Evolutionary conservation across 441 rosid species (phyloP).

Genomic region (Pelargonium australe): DNA sequence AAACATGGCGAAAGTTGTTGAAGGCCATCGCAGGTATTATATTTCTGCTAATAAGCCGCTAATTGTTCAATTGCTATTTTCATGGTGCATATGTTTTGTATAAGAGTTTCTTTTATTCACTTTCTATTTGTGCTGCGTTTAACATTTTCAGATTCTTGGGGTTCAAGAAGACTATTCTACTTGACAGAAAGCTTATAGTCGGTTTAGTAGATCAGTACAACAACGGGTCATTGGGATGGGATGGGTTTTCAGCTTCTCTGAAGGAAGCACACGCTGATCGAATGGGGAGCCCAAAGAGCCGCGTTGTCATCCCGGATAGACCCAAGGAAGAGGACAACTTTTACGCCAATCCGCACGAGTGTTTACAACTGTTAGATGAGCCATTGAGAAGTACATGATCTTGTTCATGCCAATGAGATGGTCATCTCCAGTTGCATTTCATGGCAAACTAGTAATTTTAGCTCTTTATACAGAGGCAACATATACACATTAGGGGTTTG

Average conservation of each 20-base stretch:
- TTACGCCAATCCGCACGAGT: conserved; percentile 65
- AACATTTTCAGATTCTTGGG: conserved; percentile 50
- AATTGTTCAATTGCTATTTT: neutral
- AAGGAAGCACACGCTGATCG: conserved; percentile 47
- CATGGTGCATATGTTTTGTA: neutral
- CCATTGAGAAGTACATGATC: conserved; percentile 44
- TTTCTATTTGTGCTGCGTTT: too few relatives aligned
- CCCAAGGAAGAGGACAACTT: conserved; percentile 76
- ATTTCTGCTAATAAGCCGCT: neutral
- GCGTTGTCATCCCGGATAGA: conserved; percentile 43
- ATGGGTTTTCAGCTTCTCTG: conserved; percentile 45
- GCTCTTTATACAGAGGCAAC: conserved; percentile 3
- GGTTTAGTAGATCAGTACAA: conserved; percentile 46
- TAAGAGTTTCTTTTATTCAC: too few relatives aligned
- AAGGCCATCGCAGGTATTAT: conserved; percentile 68
- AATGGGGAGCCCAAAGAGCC: conserved; percentile 56
- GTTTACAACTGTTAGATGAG: conserved; percentile 65
- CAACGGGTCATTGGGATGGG: conserved; percentile 50
- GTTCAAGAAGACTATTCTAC: conserved; percentile 56
- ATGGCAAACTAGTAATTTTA: neutral
- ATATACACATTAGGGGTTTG: conserved; percentile 7
- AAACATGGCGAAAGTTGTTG: conserved; percentile 75
- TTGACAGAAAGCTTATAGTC: conserved; percentile 52
- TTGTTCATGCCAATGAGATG: conserved; percentile 24
- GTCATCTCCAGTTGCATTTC: conserved; percentile 11